Conservation (phyloP, 75 land plant genomes). For the Isoetes taiwanensis region DNA sequence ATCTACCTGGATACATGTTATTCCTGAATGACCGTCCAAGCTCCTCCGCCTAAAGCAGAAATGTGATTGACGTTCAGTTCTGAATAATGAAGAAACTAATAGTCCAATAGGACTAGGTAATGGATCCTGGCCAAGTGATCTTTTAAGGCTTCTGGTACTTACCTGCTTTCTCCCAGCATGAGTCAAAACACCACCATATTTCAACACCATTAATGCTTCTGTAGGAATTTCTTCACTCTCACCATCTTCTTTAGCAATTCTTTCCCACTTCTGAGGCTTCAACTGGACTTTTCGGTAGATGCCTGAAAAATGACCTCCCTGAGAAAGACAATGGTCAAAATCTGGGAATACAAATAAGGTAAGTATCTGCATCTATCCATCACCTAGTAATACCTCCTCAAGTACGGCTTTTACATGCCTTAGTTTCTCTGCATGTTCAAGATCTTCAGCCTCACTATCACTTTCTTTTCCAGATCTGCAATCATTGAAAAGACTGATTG, state of each 20-base stretch:
- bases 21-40: conserved; percentile 89
- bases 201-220: conserved; percentile 95
- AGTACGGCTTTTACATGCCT: conserved; percentile 99
- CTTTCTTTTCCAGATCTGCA: conserved; percentile 82
- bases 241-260: conserved; percentile 51
- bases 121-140: no score
- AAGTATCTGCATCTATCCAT: not conserved
- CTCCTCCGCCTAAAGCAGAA: conserved; percentile 71
- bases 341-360: not conserved
- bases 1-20: conserved; percentile 92
- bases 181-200: conserved; percentile 98
- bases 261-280: conserved; percentile 94
- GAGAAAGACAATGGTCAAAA: conserved; percentile 13
- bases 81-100: not conserved
- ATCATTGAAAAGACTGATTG: not conserved
- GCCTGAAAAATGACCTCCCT: conserved; percentile 99
- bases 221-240: conserved; percentile 86
- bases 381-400: conserved; percentile 58
- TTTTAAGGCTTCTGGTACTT: no score
- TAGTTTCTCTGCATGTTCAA: conserved; percentile 97
- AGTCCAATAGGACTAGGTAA: no score
- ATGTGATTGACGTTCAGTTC: not conserved
- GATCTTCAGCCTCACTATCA: conserved; percentile 96
- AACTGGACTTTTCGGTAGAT: conserved; percentile 95
- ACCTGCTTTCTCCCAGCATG: conserved; percentile 99